Evolutionary conservation across 2,329 filamentous ascomycete species (phyloP), one percentile per base, ranked within the genome.

Genomic region (Aschersonia sp.): DNA sequence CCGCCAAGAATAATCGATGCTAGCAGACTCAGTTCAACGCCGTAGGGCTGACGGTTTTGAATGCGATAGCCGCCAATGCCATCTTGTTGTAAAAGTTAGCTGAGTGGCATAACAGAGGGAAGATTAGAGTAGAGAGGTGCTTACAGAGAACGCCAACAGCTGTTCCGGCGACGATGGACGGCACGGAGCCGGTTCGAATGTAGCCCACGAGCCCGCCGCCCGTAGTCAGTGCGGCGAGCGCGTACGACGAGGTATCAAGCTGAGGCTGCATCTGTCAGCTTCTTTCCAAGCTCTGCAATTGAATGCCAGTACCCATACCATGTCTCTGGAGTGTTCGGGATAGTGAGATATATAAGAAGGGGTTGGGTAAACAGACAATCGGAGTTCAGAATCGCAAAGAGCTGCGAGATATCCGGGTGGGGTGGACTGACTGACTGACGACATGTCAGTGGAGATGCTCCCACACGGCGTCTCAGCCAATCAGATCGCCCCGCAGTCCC

Each of bases 191-290:
- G 1, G 89, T 92, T 62, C 83, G 82, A 43, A 83, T 72, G 67
- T 88, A 98, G 61, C 92, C 92, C 61, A 85, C 84, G 51, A 86
- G 83, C 54, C 92, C 92, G 57, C 92, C 92, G 49, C 84, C 75
- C 46, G 89, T 88, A 50, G 89, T 96, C 50, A 97, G 74, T 53
- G 80, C 74, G 51, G 85, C 86, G 59, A 97, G 80, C 59, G 85
- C 63, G 65, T 83, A 86, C 53, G 91, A 88, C 60, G 87, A 80
- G 59, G 69, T 74, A 49, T 65, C 59, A 44, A 65, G 59, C 45
- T 54, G 50, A 42, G 51, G 51, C 50, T 52, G 48, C 44, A 44
- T 28, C 20, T 44, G 35, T 20, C 44, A 48, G 47, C 29, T 4
- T 12, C 20, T 2, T 20, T 20, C 1, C 20, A 2, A 20, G 20